Evolutionary conservation across 306 rosid species (phyloP).

Genomic region (Gleditsia sinensis): DNA sequence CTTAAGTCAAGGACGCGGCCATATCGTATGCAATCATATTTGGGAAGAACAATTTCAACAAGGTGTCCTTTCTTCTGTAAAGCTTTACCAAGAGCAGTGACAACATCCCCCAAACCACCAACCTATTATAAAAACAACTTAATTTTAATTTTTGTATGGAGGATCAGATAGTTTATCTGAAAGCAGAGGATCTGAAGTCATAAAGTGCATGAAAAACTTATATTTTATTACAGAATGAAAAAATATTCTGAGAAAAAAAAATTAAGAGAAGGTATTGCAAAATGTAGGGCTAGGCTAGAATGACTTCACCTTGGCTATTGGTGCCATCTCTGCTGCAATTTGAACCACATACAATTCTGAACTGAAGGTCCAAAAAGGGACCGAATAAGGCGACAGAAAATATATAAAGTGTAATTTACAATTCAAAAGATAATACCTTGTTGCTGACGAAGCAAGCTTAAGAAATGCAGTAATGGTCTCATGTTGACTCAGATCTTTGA

Average conservation of each 20-base stretch:
- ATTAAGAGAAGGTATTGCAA: background rate
- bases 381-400: constrained; percentile 42
- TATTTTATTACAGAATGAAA: too few relatives aligned
- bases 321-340: constrained; percentile 98
- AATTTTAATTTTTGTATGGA: too few relatives aligned
- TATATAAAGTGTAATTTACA: constrained; percentile 23
- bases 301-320: constrained; percentile 82
- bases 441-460: constrained; percentile 49
- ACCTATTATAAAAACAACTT: constrained; percentile 58
- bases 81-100: constrained; percentile 85
- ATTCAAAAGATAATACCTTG: constrained; percentile 55
- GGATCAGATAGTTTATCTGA: constrained; percentile 16
- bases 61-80: constrained; percentile 88
- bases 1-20: constrained; percentile 61
- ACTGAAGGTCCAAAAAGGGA: constrained; percentile 55
- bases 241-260: background rate
- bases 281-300: constrained; percentile 27
- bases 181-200: constrained; percentile 19
- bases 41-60: constrained; percentile 91
- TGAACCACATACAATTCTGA: constrained; percentile 81
- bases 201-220: too few relatives aligned
- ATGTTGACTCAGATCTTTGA: constrained; percentile 57
- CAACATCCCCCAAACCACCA: constrained; percentile 98
- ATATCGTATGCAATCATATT: constrained; percentile 85
- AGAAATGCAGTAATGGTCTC: constrained; percentile 75